These are phyloP conservation scores for Phanerochaete sordida DNA, from an alignment of 768 basidiomycete species.

Conservation along the genomic window DNA sequence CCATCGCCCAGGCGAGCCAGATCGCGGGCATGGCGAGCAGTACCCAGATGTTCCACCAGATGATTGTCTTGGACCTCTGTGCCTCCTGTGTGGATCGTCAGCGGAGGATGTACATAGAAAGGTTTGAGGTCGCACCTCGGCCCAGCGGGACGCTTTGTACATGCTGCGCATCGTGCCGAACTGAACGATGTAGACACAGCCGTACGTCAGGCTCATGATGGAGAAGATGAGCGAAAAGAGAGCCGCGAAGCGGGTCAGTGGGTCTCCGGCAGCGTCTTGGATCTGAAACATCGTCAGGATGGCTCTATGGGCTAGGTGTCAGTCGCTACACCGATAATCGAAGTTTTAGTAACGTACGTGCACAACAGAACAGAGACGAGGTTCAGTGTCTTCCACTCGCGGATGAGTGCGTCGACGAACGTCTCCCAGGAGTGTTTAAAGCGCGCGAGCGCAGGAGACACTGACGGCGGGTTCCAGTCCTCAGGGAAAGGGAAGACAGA, in stretches of 20 bases:
- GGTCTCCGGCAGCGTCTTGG: constrained; percentile 47
- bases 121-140: constrained; percentile 42
- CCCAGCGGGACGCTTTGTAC: constrained; percentile 69
- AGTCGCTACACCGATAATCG: not conserved
- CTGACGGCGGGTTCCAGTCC: constrained; percentile 40
- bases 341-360: constrained; percentile 41
- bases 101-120: not conserved
- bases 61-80: constrained; percentile 41
- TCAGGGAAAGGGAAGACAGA: constrained; percentile 28
- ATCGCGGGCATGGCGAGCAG: constrained; percentile 62
- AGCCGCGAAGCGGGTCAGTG: constrained; percentile 58
- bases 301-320: constrained; percentile 37
- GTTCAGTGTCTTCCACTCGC: constrained; percentile 77
- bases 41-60: constrained; percentile 69
- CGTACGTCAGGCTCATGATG: constrained; percentile 68
- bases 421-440: constrained; percentile 69
- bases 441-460: constrained; percentile 59
- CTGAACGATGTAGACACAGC: constrained; percentile 69
- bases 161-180: constrained; percentile 73
- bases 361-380: constrained; percentile 63
- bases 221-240: constrained; percentile 64
- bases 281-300: constrained; percentile 69
- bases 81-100: constrained; percentile 45
- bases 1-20: constrained; percentile 76
- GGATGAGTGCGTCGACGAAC: constrained; percentile 65